Conservation (phyloP, 768 basidiomycete species). For the Naematelia encephala region DNA sequence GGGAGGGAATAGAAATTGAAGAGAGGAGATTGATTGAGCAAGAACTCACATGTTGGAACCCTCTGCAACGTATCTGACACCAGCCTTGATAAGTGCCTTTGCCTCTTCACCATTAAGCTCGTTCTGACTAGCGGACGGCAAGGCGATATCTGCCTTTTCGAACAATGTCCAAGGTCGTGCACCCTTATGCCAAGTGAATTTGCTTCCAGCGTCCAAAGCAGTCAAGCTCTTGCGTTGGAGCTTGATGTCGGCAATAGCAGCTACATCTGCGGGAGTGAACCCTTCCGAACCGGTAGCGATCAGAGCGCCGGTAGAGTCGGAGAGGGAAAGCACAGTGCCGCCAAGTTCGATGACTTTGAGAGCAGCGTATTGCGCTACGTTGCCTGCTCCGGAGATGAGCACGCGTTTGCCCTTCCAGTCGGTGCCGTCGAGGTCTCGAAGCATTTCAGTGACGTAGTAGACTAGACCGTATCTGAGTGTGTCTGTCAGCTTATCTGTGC, state of each 20-base stretch:
- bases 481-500: slow-evolving; percentile 52
- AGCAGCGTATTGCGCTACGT: slow-evolving; percentile 71
- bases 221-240: slow-evolving; percentile 46
- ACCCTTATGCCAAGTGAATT: slow-evolving; percentile 53
- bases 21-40: slow-evolving; percentile 1
- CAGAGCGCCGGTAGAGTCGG: slow-evolving; percentile 70
- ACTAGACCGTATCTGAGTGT: slow-evolving; percentile 70
- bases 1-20: background rate
- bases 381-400: slow-evolving; percentile 61
- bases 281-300: slow-evolving; percentile 58
- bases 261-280: slow-evolving; percentile 61
- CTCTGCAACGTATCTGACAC: slow-evolving; percentile 68
- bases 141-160: slow-evolving; percentile 62
- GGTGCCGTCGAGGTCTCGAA: slow-evolving; percentile 60
- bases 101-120: slow-evolving; percentile 60
- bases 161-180: slow-evolving; percentile 68
- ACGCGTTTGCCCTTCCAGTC: slow-evolving; percentile 56
- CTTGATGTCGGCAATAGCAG: slow-evolving; percentile 50
- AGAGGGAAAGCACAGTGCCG: slow-evolving; percentile 66
- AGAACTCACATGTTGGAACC: slow-evolving; percentile 65
- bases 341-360: slow-evolving; percentile 75
- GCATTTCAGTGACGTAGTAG: slow-evolving; percentile 70
- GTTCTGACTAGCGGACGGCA: slow-evolving; percentile 62
- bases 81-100: slow-evolving; percentile 65
- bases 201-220: slow-evolving; percentile 52